Conservation (phyloP, 2,329 filamentous ascomycete species). For the Beauveria pseudobassiana region DNA sequence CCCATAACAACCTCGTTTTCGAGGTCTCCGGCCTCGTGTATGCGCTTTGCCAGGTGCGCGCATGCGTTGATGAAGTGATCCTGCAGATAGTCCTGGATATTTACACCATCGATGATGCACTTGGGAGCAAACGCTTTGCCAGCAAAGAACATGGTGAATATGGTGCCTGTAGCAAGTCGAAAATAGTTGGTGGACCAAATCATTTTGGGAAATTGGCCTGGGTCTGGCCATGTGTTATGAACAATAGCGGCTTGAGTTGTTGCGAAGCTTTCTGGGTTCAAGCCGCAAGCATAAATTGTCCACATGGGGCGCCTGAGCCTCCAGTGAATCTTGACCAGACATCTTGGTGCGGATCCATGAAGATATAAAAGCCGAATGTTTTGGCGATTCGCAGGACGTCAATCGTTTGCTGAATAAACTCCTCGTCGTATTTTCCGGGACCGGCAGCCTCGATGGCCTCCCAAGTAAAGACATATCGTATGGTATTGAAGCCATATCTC, state of each 20-base stretch:
- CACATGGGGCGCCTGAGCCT: slow-evolving; percentile 92
- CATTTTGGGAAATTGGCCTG: slow-evolving; percentile 91
- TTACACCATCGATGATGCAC: slow-evolving; percentile 87
- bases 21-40: slow-evolving; percentile 83
- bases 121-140: slow-evolving; percentile 91
- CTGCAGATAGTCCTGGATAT: slow-evolving; percentile 94
- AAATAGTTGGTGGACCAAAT: slow-evolving; percentile 98
- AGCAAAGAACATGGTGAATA: slow-evolving; percentile 91
- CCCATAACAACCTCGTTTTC: slow-evolving; percentile 83
- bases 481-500: slow-evolving; percentile 90
- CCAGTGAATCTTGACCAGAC: slow-evolving; percentile 95
- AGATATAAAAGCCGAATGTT: slow-evolving; percentile 87
- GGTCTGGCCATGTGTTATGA: slow-evolving; percentile 85
- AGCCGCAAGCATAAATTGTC: slow-evolving; percentile 89
- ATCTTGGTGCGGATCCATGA: slow-evolving; percentile 99
- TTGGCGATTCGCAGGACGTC: slow-evolving; percentile 76
- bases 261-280: slow-evolving; percentile 79
- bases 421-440: slow-evolving; percentile 87
- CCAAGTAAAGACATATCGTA: slow-evolving; percentile 97
- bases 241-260: slow-evolving; percentile 87
- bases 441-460: slow-evolving; percentile 94
- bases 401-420: slow-evolving; percentile 88
- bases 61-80: slow-evolving; percentile 77
- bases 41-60: slow-evolving; percentile 71
- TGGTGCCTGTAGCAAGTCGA: slow-evolving; percentile 75